These are phyloP conservation scores for Amanita brunnescens DNA, from an alignment of 768 basidiomycete species.

Conservation along the genomic window DNA sequence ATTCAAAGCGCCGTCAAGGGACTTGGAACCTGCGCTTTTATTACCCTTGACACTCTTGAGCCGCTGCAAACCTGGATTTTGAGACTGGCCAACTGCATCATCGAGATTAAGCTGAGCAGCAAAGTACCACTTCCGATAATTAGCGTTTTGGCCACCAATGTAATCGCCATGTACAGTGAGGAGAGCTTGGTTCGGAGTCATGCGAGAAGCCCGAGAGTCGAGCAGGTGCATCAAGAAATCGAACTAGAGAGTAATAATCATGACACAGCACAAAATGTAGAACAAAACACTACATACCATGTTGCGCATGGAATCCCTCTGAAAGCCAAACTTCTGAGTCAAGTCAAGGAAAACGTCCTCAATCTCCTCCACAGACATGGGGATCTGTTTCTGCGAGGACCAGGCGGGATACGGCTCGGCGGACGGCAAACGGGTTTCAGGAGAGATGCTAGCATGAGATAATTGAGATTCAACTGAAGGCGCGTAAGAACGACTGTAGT, in stretches of 20 bases:
- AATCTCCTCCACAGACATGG: conserved; percentile 96
- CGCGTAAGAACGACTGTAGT: conserved; percentile 37
- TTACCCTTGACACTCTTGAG: conserved; percentile 72
- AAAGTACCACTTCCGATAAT: conserved; percentile 99
- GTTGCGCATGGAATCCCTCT: conserved; percentile 92
- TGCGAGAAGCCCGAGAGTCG: conserved; percentile 95
- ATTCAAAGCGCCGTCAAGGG: conserved; percentile 87
- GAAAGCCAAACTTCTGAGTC: conserved; percentile 98
- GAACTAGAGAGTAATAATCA: conserved; percentile 42
- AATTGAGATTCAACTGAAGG: conserved; percentile 56
- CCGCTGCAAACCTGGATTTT: conserved; percentile 88
- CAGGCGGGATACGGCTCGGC: conserved; percentile 89
- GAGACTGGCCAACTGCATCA: conserved; percentile 92
- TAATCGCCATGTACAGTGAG: conserved; percentile 97
- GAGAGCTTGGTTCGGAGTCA: conserved; percentile 94
- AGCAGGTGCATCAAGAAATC: conserved; percentile 98
- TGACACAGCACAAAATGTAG: conserved; percentile 8
- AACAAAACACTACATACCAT: conserved; percentile 45
- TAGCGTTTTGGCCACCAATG: conserved; percentile 97
- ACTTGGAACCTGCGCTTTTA: conserved; percentile 51
- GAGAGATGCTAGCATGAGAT: conserved; percentile 52
- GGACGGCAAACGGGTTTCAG: conserved; percentile 41
- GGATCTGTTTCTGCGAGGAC: conserved; percentile 87
- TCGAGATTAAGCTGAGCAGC: conserved; percentile 98
- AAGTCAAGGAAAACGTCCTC: conserved; percentile 98